These are phyloP conservation scores for Venturiaceae sp. DNA, from an alignment of 2,329 filamentous ascomycete genomes.

Conservation along the genomic window DNA sequence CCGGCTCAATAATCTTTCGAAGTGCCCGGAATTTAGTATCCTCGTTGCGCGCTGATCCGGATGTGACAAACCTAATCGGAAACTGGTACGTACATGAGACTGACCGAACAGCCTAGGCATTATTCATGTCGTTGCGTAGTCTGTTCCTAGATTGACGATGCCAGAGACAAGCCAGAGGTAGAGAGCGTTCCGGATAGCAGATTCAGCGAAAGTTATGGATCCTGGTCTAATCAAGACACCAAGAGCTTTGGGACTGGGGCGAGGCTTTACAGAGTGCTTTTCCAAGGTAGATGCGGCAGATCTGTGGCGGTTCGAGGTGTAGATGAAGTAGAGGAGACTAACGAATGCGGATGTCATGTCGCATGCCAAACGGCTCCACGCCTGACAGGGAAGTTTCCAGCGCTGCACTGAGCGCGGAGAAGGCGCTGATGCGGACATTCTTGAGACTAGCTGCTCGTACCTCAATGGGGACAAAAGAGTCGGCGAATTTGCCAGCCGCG, in stretches of 20 bases:
- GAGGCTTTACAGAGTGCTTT: not conserved
- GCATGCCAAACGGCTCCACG: slow-evolving; percentile 52
- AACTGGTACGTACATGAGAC: too few relatives aligned
- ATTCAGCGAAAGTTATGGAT: slow-evolving; percentile 51
- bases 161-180: slow-evolving; percentile 62
- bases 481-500: slow-evolving; percentile 45
- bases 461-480: slow-evolving; percentile 52
- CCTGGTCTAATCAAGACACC: slow-evolving; percentile 47
- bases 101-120: too few relatives aligned
- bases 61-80: too few relatives aligned
- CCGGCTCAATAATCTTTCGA: too few relatives aligned
- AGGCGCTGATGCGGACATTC: slow-evolving; percentile 56
- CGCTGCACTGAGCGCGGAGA: slow-evolving; percentile 51
- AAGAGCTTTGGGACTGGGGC: slow-evolving; percentile 36
- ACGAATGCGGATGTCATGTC: slow-evolving; percentile 44
- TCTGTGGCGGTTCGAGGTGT: slow-evolving; percentile 22
- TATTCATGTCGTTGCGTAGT: slow-evolving; percentile 62
- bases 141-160: slow-evolving; percentile 52
- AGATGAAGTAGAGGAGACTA: slow-evolving; percentile 53
- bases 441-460: slow-evolving; percentile 47
- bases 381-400: slow-evolving; percentile 54
- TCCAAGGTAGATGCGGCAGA: not conserved
- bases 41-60: too few relatives aligned
- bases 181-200: slow-evolving; percentile 55
- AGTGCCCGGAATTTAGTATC: too few relatives aligned